A percentile compares a stretch with the other conserved stretches of the same genome.
phyloP scores from a whole-genome alignment of 768 basidiomycete species.

The Termitomyces eurrhizus region DNA sequence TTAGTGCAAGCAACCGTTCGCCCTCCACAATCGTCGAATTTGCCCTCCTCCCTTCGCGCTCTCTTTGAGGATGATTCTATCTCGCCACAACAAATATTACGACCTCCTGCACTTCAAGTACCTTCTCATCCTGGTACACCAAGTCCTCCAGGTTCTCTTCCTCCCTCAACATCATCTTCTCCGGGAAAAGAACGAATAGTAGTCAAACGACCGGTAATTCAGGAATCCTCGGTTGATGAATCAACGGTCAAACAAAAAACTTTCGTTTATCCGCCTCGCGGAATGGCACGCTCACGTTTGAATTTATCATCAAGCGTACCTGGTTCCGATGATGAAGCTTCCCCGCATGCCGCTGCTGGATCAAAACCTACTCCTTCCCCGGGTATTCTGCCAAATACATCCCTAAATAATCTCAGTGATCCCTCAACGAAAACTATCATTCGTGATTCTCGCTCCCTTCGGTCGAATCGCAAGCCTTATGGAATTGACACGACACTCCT shows the following conservation, averaged over 20 bases:
- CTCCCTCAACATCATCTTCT: conserved; percentile 27
- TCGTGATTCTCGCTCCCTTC: conserved; percentile 5
- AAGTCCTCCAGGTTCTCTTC: conserved; percentile 20
- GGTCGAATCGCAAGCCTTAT: conserved; percentile 2
- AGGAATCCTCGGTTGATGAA: conserved; percentile 23
- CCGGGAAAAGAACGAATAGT: conserved; percentile 30
- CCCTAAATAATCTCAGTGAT: conserved; percentile 8
- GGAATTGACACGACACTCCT: not conserved
- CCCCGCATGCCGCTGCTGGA: not conserved
- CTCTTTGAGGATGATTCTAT: conserved; percentile 67
- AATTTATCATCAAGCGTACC: conserved; percentile 25
- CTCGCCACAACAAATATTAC: conserved; percentile 36
- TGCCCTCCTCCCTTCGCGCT: conserved; percentile 75
- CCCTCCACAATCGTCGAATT: conserved; percentile 35
- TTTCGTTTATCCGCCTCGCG: conserved; percentile 54
- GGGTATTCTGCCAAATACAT: conserved; percentile 8
- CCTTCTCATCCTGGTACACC: conserved; percentile 22
- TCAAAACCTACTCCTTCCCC: conserved; percentile 5
- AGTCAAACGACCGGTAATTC: conserved; percentile 24
- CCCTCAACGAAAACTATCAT: conserved; percentile 1
- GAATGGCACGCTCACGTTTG: conserved; percentile 27
- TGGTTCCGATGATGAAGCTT: conserved; percentile 23
- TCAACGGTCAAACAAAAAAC: conserved; percentile 40
- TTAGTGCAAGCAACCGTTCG: conserved; percentile 44
- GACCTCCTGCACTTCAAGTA: conserved; percentile 31